phyloP scores from a whole-genome alignment of 2,329 filamentous ascomycete species.

The Penicillium occitanis region DNA sequence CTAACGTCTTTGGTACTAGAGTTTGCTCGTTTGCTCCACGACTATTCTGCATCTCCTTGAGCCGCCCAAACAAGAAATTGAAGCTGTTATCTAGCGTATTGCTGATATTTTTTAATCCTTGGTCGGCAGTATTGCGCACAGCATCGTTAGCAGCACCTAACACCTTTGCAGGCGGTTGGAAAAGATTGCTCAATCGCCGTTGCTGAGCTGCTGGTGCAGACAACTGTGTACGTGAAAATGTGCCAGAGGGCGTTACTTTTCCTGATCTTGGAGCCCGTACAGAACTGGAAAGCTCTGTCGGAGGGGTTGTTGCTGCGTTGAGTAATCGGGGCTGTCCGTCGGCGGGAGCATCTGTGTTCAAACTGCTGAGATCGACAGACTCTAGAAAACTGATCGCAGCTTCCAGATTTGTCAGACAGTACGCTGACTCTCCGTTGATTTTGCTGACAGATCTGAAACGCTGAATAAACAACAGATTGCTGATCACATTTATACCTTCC shows the following conservation, averaged over 20 bases:
- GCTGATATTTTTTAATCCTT: conserved; percentile 87
- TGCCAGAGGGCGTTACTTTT: conserved; percentile 35
- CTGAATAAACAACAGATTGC: conserved; percentile 93
- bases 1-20: conserved; percentile 79
- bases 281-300: conserved; percentile 30
- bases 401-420: conserved; percentile 94
- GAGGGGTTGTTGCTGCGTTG: conserved; percentile 29
- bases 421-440: conserved; percentile 89
- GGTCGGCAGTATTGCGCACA: conserved; percentile 83
- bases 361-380: conserved; percentile 87
- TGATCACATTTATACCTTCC: conserved; percentile 82
- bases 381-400: conserved; percentile 92
- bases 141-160: conserved; percentile 81
- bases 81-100: conserved; percentile 89
- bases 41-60: conserved; percentile 65
- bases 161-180: conserved; percentile 78
- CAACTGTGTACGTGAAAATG: conserved; percentile 33
- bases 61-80: conserved; percentile 84
- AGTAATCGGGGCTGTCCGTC: conserved; percentile 64
- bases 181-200: conserved; percentile 77
- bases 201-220: conserved; percentile 56
- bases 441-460: conserved; percentile 82
- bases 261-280: conserved; percentile 28
- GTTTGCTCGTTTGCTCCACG: conserved; percentile 47
- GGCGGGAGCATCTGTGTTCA: conserved; percentile 75